Percentiles rank a stretch among this genome's conserved stretches.
These are phyloP conservation scores for Trypanosoma vivax DNA, from an alignment of 208 protist species.

Conservation along the genomic window DNA sequence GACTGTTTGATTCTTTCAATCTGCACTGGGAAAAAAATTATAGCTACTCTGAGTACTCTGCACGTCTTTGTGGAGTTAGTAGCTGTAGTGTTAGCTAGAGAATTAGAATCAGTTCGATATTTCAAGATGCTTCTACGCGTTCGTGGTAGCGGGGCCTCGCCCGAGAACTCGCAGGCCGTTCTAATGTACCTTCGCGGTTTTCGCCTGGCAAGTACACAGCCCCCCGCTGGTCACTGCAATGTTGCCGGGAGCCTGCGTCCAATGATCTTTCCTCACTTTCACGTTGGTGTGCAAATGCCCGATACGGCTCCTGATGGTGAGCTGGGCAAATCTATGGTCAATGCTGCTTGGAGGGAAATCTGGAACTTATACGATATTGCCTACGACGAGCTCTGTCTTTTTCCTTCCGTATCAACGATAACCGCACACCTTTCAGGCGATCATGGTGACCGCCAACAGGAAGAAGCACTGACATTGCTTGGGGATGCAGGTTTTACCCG, in stretches of 20 bases:
- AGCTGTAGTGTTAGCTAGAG: too few species aligned
- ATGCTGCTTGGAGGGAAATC: slow-evolving; percentile 71
- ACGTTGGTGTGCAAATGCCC: slow-evolving; percentile 43
- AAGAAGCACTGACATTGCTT: background rate
- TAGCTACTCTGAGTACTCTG: too few species aligned
- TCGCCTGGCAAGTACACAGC: slow-evolving; percentile 41
- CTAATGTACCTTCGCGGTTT: slow-evolving; percentile 76
- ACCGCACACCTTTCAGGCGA: slow-evolving; percentile 3
- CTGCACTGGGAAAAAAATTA: too few species aligned
- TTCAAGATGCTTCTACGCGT: slow-evolving; percentile 78
- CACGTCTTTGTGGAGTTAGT: too few species aligned
- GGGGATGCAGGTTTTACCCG: slow-evolving; percentile 19
- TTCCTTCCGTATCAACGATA: slow-evolving; percentile 20
- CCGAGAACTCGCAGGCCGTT: slow-evolving; percentile 80
- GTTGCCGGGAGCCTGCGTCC: slow-evolving; percentile 6
- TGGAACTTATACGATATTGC: slow-evolving; percentile 84
- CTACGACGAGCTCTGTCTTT: slow-evolving; percentile 68
- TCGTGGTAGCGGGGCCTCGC: slow-evolving; percentile 64
- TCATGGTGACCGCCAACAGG: background rate
- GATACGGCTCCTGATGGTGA: background rate
- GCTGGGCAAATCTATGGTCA: slow-evolving; percentile 3
- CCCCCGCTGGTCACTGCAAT: slow-evolving; percentile 15
- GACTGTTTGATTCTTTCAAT: background rate
- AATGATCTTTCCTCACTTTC: slow-evolving; percentile 50
- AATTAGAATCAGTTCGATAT: background rate